Evolutionary conservation across 2,329 filamentous ascomycete species (phyloP).

Genomic region (Microsporum audouinii): DNA sequence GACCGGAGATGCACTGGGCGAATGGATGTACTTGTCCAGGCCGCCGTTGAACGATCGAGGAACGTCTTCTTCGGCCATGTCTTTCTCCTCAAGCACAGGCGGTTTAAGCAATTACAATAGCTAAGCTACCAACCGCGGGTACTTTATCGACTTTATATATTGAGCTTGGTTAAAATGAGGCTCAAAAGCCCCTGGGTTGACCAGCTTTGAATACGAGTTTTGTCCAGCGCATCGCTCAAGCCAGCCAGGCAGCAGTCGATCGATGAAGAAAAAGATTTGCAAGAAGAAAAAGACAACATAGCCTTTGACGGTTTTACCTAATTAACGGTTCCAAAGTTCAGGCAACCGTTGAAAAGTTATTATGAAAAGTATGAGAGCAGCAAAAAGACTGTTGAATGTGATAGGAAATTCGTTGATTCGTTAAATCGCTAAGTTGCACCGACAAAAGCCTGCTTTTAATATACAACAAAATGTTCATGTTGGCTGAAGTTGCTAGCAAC

Average conservation of each 20-base stretch:
- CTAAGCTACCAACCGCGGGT: not conserved
- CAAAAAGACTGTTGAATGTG: no score
- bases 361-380: not conserved
- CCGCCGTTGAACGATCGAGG: slow-evolving; percentile 25
- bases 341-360: not conserved
- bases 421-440: not conserved
- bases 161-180: not conserved
- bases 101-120: not conserved
- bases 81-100: not conserved
- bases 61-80: slow-evolving; percentile 14
- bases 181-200: not conserved
- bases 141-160: not conserved
- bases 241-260: not conserved
- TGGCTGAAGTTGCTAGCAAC: not conserved
- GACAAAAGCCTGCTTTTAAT: not conserved
- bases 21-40: slow-evolving; percentile 26
- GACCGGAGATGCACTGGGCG: slow-evolving; percentile 4
- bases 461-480: not conserved
- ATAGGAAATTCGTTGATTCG: not conserved
- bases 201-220: not conserved
- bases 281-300: not conserved
- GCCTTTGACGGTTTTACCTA: not conserved
- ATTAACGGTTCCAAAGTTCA: not conserved
- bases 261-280: not conserved
- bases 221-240: not conserved